phyloP scores from a whole-genome alignment of 2,329 filamentous ascomycete genomes.

The Clarireedia paspali region DNA sequence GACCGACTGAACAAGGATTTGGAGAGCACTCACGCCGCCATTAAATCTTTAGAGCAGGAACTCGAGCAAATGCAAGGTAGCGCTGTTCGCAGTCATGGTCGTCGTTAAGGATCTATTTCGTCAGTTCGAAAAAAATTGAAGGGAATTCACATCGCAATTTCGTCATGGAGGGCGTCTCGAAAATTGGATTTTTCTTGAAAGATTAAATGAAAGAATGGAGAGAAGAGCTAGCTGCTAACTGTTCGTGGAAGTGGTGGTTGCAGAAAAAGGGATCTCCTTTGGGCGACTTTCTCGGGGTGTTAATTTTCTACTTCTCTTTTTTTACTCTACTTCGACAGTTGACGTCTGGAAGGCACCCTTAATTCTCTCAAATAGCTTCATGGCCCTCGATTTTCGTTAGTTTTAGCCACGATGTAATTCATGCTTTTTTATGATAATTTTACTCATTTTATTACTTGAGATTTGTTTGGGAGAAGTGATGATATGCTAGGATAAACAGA shows the following conservation, averaged over 20 bases:
- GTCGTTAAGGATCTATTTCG: conserved; percentile 54
- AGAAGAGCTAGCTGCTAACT: conserved; percentile 17
- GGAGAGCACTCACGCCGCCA: conserved; percentile 90
- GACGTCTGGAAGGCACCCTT: conserved; percentile 13
- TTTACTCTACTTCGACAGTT: conserved; percentile 15
- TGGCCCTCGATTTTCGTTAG: conserved; percentile 23
- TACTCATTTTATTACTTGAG: not conserved
- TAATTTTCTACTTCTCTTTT: conserved; percentile 16
- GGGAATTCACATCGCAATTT: no score
- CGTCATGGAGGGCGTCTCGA: not conserved
- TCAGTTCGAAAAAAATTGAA: not conserved
- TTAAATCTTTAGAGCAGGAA: conserved; percentile 86
- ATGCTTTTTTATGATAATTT: conserved; percentile 20
- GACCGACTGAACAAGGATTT: conserved; percentile 99
- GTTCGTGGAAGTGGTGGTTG: conserved; percentile 15
- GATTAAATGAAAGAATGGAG: conserved; percentile 9
- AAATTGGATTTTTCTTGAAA: conserved; percentile 5
- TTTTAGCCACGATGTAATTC: conserved; percentile 31
- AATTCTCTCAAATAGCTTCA: conserved; percentile 12
- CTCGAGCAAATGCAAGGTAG: conserved; percentile 90
- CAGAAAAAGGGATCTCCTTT: not conserved
- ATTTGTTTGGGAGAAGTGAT: not conserved
- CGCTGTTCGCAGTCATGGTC: conserved; percentile 80
- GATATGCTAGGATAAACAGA: not conserved
- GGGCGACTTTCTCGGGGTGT: not conserved